Evolutionary conservation across 441 rosid genomes (phyloP), one percentile per base, ranked within the genome.

Genomic region (Mallotus japonicus): DNA sequence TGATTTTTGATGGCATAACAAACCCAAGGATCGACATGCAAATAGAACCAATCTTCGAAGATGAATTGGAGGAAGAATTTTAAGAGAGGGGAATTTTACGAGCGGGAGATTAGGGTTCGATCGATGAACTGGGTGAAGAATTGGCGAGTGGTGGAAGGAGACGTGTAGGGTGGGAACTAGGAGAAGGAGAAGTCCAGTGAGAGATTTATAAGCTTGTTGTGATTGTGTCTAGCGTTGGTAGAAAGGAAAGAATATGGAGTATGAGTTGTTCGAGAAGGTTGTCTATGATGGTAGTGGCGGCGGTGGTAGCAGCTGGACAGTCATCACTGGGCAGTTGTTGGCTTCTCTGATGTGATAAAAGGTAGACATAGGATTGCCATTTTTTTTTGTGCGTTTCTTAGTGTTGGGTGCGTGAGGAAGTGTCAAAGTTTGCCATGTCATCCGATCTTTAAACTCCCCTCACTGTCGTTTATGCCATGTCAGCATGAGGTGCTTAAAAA

Each of bases 81-180:
- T 13, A 6, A 4, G 11, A 65, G 64, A 19, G 76, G 76, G 8
- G 62, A 24, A 8, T 15, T 34, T 34, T 3, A 44, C 2, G 76
- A 47, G 11, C 63, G 44, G 63, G 42, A 47, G 8, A 73, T 46
- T 24, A 73, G 63, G 8, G 57, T 42, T 3, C 65, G 76, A 17
- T 73, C 76, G 2, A 73, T 17, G 70, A 73, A 73, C 16, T 73
- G 62, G 24, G 76, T 51, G 19, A 73, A 73, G 64, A 65, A 73
- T 44, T 64, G 56, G 14, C 70, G 76, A 32, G 76, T 73, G 22
- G 63, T 73, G 14, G 56, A 22, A 6, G 42, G 69, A 15, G 28
- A 53, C 3, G 11, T 64, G 69, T 64, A 65, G 15, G 64, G 56
- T 19, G 76, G 76, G 62, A 73, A 73, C 13, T 46, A 5, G 24